These are phyloP conservation scores for Penicillium fuscoglaucum DNA, from an alignment of 2,329 filamentous ascomycete species.

Conservation along the genomic window DNA sequence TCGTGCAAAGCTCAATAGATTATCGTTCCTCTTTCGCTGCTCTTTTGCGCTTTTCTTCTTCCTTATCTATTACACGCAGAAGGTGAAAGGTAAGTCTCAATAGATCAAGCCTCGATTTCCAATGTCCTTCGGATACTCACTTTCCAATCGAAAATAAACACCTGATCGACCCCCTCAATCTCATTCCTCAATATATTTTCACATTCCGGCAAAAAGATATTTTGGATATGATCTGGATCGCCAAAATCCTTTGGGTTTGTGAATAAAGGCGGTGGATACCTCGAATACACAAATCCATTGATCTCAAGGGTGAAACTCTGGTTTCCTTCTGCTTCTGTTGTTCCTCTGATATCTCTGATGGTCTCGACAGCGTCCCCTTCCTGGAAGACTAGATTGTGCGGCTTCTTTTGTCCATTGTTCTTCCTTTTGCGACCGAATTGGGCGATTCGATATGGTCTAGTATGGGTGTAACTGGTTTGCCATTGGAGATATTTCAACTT, in stretches of 20 bases:
- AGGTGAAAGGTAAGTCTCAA: neutral
- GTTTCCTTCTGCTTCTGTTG: neutral
- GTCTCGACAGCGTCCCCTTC: neutral
- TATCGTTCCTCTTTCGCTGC: conserved; percentile 2
- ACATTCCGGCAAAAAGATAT: conserved; percentile 13
- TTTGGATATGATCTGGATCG: conserved; percentile 5
- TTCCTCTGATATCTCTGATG: neutral
- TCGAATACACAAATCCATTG: neutral
- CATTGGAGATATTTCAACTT: conserved; percentile 14
- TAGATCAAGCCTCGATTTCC: neutral
- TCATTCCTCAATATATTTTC: conserved; percentile 11
- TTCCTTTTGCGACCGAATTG: conserved; percentile 3
- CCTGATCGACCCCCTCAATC: conserved; percentile 1
- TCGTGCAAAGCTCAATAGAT: conserved; percentile 8
- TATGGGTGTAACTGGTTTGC: conserved; percentile 5
- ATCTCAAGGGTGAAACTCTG: neutral
- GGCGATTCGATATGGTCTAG: conserved; percentile 9
- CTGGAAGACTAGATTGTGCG: neutral
- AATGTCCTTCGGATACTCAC: neutral
- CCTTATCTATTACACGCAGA: conserved; percentile 2
- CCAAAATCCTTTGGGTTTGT: conserved; percentile 4
- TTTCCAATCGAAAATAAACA: conserved; percentile 14
- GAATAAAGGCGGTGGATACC: neutral
- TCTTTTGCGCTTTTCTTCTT: conserved; percentile 15
- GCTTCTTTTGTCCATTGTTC: neutral